Evolutionary conservation across 1,284 basidiomycete genomes (phyloP).

Genomic region (Cryptococcus hybrid): DNA sequence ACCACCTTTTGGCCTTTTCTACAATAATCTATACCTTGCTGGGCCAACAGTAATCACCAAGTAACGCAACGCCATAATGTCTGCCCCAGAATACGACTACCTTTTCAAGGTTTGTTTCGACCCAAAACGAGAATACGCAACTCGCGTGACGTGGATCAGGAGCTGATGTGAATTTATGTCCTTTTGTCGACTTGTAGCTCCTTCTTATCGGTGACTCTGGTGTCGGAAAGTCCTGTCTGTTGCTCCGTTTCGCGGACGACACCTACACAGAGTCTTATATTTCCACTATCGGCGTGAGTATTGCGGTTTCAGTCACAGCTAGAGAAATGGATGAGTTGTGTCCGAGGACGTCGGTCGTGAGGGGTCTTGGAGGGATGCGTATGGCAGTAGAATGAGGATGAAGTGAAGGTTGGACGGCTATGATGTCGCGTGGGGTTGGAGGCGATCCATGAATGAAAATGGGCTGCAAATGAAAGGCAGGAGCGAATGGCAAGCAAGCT

Average conservation of each 20-base stretch:
- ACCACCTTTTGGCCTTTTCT: background rate
- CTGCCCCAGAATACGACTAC: conserved; percentile 87
- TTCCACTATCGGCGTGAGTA: conserved; percentile 83
- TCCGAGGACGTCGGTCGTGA: too few species aligned
- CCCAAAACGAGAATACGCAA: background rate
- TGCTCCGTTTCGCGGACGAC: conserved; percentile 98
- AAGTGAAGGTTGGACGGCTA: too few species aligned
- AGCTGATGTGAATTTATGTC: background rate
- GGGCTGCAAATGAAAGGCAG: too few species aligned
- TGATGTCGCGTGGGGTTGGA: too few species aligned
- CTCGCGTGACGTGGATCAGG: background rate
- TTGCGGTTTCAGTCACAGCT: too few species aligned
- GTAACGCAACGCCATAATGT: conserved; percentile 16
- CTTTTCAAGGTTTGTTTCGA: conserved; percentile 69
- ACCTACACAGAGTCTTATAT: conserved; percentile 99
- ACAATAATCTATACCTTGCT: background rate
- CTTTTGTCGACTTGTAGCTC: conserved; percentile 54
- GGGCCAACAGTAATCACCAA: background rate
- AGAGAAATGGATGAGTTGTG: too few species aligned
- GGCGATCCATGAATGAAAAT: too few species aligned
- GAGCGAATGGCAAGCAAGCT: too few species aligned
- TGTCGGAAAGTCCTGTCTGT: conserved; percentile 96
- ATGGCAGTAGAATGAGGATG: too few species aligned
- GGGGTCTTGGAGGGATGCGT: too few species aligned
- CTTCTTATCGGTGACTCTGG: conserved; percentile 74